Evolutionary conservation across 352 stramenopile species (phyloP).

Genomic region (Pythium inflatum): DNA sequence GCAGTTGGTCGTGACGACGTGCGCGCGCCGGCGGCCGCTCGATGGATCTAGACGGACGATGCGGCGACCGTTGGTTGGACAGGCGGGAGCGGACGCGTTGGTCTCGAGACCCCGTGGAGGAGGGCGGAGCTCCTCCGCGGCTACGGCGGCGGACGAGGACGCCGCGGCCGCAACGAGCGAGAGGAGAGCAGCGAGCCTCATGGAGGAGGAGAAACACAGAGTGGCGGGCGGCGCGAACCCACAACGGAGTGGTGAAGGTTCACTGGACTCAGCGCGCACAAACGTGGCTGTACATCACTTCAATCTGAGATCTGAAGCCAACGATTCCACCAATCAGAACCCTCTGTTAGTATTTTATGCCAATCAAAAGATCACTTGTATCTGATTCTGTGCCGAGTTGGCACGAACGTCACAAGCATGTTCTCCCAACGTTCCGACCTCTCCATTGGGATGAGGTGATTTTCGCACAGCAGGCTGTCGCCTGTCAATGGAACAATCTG

Average conservation of each 20-base stretch:
- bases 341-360: not conserved
- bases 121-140: not conserved
- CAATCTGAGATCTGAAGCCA: not conserved
- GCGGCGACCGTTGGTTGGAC: conserved; percentile 14
- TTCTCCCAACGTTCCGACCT: too few relatives aligned
- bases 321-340: not conserved
- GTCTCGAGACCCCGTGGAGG: not conserved
- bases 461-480: too few relatives aligned
- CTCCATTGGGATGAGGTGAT: too few relatives aligned
- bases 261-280: not conserved
- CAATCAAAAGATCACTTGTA: not conserved
- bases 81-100: conserved; percentile 6
- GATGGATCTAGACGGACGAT: conserved; percentile 11
- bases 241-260: too few relatives aligned
- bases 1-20: conserved; percentile 23
- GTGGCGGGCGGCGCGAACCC: not conserved
- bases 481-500: too few relatives aligned
- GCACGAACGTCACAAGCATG: too few relatives aligned
- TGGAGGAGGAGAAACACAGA: not conserved
- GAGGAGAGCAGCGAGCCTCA: not conserved
- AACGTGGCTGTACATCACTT: not conserved
- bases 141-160: not conserved
- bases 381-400: not conserved
- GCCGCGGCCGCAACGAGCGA: too few relatives aligned
- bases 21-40: conserved; percentile 2